Evolutionary conservation across 1,284 basidiomycete genomes (phyloP).

Genomic region (Puccinia brachypodii): DNA sequence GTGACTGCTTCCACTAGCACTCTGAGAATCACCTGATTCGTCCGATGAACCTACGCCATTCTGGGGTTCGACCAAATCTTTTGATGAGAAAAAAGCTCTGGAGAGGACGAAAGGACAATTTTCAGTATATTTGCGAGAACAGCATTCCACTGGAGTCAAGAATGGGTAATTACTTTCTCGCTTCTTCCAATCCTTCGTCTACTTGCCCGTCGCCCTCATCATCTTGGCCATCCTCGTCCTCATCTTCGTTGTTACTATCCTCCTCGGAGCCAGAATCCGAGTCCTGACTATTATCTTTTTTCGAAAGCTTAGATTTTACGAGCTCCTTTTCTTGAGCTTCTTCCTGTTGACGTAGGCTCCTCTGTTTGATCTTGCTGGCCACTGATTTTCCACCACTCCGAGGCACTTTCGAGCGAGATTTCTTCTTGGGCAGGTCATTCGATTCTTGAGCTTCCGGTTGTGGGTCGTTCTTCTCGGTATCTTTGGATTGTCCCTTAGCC

Average conservation of each 20-base stretch:
- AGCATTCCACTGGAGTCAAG: neutral
- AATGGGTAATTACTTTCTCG: slow-evolving; percentile 22
- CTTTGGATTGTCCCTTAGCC: neutral
- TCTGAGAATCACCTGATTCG: slow-evolving; percentile 48
- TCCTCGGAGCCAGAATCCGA: slow-evolving; percentile 32
- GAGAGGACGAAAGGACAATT: neutral
- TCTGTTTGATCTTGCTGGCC: slow-evolving; percentile 33
- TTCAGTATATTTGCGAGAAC: neutral
- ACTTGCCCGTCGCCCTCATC: slow-evolving; percentile 38
- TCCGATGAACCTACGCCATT: slow-evolving; percentile 36
- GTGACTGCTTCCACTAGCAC: slow-evolving; percentile 48
- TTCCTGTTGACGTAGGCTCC: slow-evolving; percentile 49
- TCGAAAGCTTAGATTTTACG: slow-evolving; percentile 48
- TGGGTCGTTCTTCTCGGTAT: neutral
- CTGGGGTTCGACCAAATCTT: slow-evolving; percentile 53
- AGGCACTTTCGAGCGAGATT: slow-evolving; percentile 32
- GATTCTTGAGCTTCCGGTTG: neutral
- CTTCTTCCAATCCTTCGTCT: slow-evolving; percentile 46
- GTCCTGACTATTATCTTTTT: slow-evolving; percentile 37
- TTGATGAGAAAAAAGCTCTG: slow-evolving; percentile 50
- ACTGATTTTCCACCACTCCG: slow-evolving; percentile 48
- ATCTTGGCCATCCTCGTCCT: slow-evolving; percentile 49
- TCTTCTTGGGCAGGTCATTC: neutral
- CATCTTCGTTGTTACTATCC: slow-evolving; percentile 25
- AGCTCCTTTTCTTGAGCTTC: slow-evolving; percentile 48